phyloP scores from a whole-genome alignment of 192 early-diverging fungal species.

The Jimgerdemannia flammicorona region DNA sequence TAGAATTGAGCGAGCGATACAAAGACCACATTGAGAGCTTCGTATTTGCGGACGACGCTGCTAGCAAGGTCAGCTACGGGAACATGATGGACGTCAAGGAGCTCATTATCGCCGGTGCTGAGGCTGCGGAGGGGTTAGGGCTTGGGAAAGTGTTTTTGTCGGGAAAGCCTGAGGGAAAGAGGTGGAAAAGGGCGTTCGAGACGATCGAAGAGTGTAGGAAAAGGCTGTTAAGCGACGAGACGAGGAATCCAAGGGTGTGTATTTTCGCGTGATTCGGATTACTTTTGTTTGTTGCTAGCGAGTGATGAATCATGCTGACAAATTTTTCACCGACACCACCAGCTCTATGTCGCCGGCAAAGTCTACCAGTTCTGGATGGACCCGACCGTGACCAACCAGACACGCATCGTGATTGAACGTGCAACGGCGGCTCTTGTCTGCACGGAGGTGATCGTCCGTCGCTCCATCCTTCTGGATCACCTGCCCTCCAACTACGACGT shows the following conservation, averaged over 20 bases:
- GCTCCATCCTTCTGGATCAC: constrained; percentile 27
- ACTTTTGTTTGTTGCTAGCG: neutral
- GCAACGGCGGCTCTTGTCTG: constrained; percentile 22
- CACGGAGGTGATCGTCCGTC: constrained; percentile 24
- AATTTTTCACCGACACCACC: neutral
- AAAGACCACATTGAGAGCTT: constrained; percentile 47
- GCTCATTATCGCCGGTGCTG: constrained; percentile 41
- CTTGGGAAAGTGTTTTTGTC: constrained; percentile 41
- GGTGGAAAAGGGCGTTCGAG: constrained; percentile 40
- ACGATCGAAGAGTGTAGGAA: constrained; percentile 30
- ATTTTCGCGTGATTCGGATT: neutral
- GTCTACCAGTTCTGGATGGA: constrained; percentile 39
- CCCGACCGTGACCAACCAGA: constrained; percentile 28
- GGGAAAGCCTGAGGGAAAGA: constrained; percentile 26
- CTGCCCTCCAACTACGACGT: constrained; percentile 33
- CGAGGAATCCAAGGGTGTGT: constrained; percentile 29
- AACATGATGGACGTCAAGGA: constrained; percentile 53
- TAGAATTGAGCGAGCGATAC: constrained; percentile 46
- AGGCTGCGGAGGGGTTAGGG: constrained; percentile 39
- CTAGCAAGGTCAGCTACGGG: constrained; percentile 52
- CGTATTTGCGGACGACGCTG: constrained; percentile 53
- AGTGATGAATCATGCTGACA: neutral
- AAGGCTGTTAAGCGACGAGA: constrained; percentile 20
- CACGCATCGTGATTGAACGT: constrained; percentile 28
- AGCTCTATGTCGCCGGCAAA: constrained; percentile 33